Percentiles rank a stretch among this genome's conserved stretches.
Evolutionary conservation across 192 early-diverging fungal species (phyloP).

Genomic region (Spizellomyces punctatus): DNA sequence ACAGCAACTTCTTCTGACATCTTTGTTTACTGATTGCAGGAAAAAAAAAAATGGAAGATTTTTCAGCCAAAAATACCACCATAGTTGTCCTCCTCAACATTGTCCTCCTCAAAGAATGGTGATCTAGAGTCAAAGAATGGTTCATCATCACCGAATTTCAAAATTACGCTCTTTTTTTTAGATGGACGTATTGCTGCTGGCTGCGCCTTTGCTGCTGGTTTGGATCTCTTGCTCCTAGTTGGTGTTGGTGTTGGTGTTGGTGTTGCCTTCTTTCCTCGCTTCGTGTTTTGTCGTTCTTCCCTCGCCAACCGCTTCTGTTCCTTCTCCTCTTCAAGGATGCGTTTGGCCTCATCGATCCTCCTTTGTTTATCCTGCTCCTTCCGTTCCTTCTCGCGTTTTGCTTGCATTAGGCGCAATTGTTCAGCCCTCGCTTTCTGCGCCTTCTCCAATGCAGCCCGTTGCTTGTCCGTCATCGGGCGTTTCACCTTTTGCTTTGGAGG

Average conservation of each 20-base stretch:
- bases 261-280: no score
- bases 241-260: no score
- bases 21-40: not conserved
- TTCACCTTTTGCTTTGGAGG: not conserved
- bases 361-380: not conserved
- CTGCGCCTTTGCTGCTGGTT: no score
- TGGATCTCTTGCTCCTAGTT: no score
- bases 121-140: no score
- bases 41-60: slow-evolving; percentile 27
- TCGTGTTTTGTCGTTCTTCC: no score
- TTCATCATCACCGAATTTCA: no score
- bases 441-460: slow-evolving; percentile 9
- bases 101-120: not conserved
- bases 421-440: slow-evolving; percentile 4
- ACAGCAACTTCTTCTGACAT: not conserved
- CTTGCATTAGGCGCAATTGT: slow-evolving; percentile 12
- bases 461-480: not conserved
- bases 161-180: no score
- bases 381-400: not conserved
- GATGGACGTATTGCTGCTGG: no score
- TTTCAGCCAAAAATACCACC: not conserved
- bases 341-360: slow-evolving; percentile 11
- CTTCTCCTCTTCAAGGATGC: not conserved
- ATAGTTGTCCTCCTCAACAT: not conserved
- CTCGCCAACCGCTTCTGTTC: not conserved